Evolutionary conservation across 1,139 yeast species (phyloP).

Genomic region (Kluyveromyces marxianus): DNA sequence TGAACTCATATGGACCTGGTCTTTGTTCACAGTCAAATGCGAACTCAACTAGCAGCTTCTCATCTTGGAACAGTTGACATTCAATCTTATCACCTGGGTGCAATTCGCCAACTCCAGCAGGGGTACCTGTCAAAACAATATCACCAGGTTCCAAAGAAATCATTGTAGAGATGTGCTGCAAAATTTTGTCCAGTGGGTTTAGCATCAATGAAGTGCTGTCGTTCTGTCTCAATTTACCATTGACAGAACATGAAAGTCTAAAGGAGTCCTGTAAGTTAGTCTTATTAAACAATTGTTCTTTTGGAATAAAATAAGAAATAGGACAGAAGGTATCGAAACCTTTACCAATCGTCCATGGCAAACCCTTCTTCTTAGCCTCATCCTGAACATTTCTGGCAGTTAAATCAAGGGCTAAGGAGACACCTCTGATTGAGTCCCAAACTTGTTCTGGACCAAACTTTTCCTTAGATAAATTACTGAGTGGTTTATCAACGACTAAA

Average conservation of each 20-base stretch:
- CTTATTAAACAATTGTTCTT: slow-evolving; percentile 60
- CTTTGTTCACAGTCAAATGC: slow-evolving; percentile 53
- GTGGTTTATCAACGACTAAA: slow-evolving; percentile 54
- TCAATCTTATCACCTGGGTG: slow-evolving; percentile 68
- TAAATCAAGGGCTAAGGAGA: slow-evolving; percentile 83
- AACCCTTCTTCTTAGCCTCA: slow-evolving; percentile 87
- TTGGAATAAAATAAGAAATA: slow-evolving; percentile 61
- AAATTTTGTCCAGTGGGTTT: slow-evolving; percentile 74
- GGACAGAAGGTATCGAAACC: slow-evolving; percentile 97
- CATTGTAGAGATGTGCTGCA: slow-evolving; percentile 72
- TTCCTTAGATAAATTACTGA: slow-evolving; percentile 53
- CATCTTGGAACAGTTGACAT: slow-evolving; percentile 55
- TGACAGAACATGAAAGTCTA: slow-evolving; percentile 53
- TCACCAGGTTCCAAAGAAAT: slow-evolving; percentile 93
- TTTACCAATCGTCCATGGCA: slow-evolving; percentile 95
- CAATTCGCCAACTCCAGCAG: slow-evolving; percentile 91
- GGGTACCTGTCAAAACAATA: slow-evolving; percentile 89
- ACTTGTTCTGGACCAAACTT: slow-evolving; percentile 61
- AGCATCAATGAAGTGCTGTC: slow-evolving; percentile 84
- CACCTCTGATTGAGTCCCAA: slow-evolving; percentile 70
- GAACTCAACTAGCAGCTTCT: slow-evolving; percentile 46
- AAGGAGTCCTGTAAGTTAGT: slow-evolving; percentile 37
- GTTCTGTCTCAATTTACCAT: slow-evolving; percentile 62
- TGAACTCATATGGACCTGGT: slow-evolving; percentile 74
- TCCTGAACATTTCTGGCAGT: slow-evolving; percentile 95